phyloP scores from a whole-genome alignment of 1,284 basidiomycete species.

The Marasmius oreades region DNA sequence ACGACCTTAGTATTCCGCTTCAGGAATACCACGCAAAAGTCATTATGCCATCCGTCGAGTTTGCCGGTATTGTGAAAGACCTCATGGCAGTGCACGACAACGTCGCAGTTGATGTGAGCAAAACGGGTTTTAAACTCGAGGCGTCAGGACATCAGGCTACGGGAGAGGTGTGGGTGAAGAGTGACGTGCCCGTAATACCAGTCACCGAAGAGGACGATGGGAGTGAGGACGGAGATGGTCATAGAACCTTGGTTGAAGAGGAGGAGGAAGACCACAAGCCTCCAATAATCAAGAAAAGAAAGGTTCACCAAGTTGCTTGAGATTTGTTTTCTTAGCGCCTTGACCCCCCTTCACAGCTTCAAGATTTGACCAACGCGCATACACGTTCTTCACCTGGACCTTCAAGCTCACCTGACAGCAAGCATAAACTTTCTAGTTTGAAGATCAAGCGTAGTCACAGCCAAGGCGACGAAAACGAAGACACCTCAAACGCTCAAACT shows the following conservation, averaged over 20 bases:
- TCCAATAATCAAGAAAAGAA: neutral
- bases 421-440: neutral
- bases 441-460: neutral
- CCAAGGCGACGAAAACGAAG: neutral
- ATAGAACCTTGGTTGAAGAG: neutral
- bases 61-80: neutral
- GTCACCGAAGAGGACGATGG: neutral
- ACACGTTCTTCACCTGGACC: neutral
- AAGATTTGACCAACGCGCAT: neutral
- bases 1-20: neutral
- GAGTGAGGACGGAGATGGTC: neutral
- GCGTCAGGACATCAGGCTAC: neutral
- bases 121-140: neutral
- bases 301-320: neutral
- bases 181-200: neutral
- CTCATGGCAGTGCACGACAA: neutral
- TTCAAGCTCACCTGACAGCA: neutral
- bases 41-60: neutral
- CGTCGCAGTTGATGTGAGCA: neutral
- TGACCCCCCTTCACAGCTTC: neutral
- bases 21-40: neutral
- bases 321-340: neutral
- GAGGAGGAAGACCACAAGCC: neutral
- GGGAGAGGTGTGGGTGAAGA: slow-evolving; percentile 1
- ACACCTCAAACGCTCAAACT: neutral